These are phyloP conservation scores for Westerdykella aurantiaca DNA, from an alignment of 2,329 filamentous ascomycete genomes.

Conservation along the genomic window DNA sequence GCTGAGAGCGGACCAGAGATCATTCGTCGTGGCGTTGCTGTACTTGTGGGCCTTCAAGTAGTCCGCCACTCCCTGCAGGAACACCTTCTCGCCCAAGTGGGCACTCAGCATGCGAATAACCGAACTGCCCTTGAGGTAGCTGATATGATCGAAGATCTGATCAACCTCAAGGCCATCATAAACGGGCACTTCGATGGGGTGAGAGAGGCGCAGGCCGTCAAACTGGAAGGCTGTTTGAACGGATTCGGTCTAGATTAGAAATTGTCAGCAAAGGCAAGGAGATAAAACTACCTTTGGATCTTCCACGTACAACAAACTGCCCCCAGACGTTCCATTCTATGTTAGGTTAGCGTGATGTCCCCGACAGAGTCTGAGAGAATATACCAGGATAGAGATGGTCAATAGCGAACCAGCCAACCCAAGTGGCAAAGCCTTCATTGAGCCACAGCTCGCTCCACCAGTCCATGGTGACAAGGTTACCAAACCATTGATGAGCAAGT, in stretches of 20 bases:
- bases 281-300: constrained; percentile 48
- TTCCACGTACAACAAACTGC: constrained; percentile 73
- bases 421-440: constrained; percentile 95
- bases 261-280: constrained; percentile 30
- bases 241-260: constrained; percentile 63
- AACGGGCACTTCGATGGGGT: constrained; percentile 94
- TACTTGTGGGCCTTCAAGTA: constrained; percentile 89
- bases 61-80: constrained; percentile 81
- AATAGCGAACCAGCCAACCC: constrained; percentile 92
- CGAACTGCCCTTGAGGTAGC: constrained; percentile 93
- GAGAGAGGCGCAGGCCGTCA: constrained; percentile 83
- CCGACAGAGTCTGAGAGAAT: constrained; percentile 4
- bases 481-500: constrained; percentile 93
- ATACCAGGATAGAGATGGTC: constrained; percentile 78
- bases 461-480: constrained; percentile 92
- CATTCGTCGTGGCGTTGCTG: constrained; percentile 82
- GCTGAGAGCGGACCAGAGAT: constrained; percentile 83
- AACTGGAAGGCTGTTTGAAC: constrained; percentile 88
- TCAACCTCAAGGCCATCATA: constrained; percentile 91
- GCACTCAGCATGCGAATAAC: constrained; percentile 94
- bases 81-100: constrained; percentile 80
- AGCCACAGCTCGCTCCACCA: constrained; percentile 91
- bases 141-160: constrained; percentile 96
- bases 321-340: constrained; percentile 94
- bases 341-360: constrained; percentile 6